Base-by-base conservation (phyloP, 345 rosid genomes). In the Ceriops decandra region DNA sequence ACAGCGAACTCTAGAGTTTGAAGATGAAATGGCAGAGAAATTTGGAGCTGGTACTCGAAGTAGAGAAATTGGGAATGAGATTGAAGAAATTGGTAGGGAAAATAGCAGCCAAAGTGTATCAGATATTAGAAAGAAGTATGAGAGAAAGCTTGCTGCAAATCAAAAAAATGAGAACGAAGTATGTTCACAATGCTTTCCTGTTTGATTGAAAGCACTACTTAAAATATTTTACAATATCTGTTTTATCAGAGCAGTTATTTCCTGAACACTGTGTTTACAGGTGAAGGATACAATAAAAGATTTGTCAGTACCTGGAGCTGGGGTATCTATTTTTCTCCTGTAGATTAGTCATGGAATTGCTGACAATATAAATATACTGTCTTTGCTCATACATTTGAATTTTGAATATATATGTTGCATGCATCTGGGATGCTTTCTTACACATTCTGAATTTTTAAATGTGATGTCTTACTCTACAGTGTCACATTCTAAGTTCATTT, bases 1-100 rank as follows among this genome's bases (percentile, higher is more conserved):
- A 28, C 97, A 91, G 82, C 81, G 99, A 74, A 95, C 99, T 64
- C 78, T 88, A 60, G 99, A 95, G 80, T 95, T 95, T 83, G 99
- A 95, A 80, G 85, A 90, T 81, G 98, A 95, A 74, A 74, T 91
- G 75, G 99, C 92, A 62, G 90, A 87, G 84, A 90, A 88, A 85
- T 95, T 95, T 85, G 99, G 99, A 60, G 97, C 92, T 69, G 93
- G 83, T 66, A 74, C 79, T 78, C 80, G 74, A 67, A 86, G 76
- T 77, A 83, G 84, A 67, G 93, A 90, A 80, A 79, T 81, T 57
- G 88, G 79, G 60, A 81, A 68, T 69, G 97, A 90, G 76, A 88
- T 85, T 74, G 97, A 91, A 76, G 96, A 91, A 74, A 85, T 88
- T 80, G 96, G 93, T 60, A 83, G 82, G 72, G 96, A 82, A 73